Conservation (phyloP, 495 filamentous ascomycete species). For the Poronia punctata region DNA sequence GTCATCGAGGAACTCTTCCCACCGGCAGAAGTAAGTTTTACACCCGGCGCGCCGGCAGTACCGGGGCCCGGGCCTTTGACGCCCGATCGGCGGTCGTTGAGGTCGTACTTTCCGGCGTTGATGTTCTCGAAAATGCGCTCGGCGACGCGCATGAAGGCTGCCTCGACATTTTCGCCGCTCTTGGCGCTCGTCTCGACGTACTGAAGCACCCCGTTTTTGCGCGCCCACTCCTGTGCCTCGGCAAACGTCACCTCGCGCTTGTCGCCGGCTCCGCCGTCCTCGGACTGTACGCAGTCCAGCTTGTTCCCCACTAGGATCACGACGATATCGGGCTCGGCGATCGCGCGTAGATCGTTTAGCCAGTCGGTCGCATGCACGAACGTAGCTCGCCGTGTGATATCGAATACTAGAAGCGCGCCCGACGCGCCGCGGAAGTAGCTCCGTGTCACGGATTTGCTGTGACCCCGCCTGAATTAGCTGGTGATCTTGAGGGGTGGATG, state of each 20-base stretch:
- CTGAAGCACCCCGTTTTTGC: slow-evolving; percentile 68
- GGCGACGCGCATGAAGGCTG: slow-evolving; percentile 86
- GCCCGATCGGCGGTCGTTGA: slow-evolving; percentile 89
- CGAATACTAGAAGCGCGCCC: slow-evolving; percentile 89
- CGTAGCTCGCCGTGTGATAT: slow-evolving; percentile 80
- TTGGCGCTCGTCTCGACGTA: slow-evolving; percentile 97
- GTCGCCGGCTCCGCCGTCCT: slow-evolving; percentile 40
- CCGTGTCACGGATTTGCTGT: slow-evolving; percentile 75
- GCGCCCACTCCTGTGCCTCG: slow-evolving; percentile 86
- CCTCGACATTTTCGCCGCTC: slow-evolving; percentile 85
- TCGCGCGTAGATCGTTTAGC: slow-evolving; percentile 85
- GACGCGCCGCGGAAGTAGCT: slow-evolving; percentile 93
- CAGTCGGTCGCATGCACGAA: slow-evolving; percentile 81
- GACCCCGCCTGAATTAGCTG: not conserved
- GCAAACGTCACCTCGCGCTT: slow-evolving; percentile 68
- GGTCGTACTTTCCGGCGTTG: slow-evolving; percentile 83
- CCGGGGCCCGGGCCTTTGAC: slow-evolving; percentile 57
- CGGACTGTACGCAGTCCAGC: slow-evolving; percentile 57
- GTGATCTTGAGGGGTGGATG: not conserved
- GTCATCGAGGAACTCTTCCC: slow-evolving; percentile 21
- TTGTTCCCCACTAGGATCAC: slow-evolving; percentile 96
- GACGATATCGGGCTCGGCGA: slow-evolving; percentile 89
- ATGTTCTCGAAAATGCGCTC: slow-evolving; percentile 94
- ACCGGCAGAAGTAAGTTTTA: slow-evolving; percentile 32
- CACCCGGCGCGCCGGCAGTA: slow-evolving; percentile 44